Evolutionary conservation across 2,329 filamentous ascomycete species (phyloP).

Genomic region (Penicillium aurantiogriseum): DNA sequence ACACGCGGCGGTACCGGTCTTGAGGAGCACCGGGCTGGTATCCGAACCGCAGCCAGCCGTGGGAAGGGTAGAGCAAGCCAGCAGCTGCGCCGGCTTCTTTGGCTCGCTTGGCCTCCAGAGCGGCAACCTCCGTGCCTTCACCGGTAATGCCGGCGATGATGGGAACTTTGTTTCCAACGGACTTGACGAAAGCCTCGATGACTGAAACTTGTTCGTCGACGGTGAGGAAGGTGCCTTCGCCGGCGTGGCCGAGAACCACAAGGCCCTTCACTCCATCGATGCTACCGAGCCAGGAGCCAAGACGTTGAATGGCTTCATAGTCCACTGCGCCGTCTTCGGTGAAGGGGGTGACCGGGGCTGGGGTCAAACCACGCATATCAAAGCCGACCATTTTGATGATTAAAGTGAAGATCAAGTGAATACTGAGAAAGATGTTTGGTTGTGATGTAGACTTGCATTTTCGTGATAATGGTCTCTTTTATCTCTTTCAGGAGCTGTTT

Average conservation of each 20-base stretch:
- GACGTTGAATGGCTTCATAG: constrained; percentile 53
- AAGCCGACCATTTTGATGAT: constrained; percentile 30
- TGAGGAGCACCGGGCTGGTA: constrained; percentile 55
- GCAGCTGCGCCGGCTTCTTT: constrained; percentile 53
- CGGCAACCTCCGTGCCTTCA: constrained; percentile 54
- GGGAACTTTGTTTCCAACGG: constrained; percentile 51
- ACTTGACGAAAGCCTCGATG: constrained; percentile 55
- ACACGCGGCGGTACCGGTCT: constrained; percentile 52
- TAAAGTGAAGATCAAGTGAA: background rate
- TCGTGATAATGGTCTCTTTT: background rate
- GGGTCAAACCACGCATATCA: constrained; percentile 52
- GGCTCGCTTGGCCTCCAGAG: constrained; percentile 52
- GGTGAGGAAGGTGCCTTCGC: constrained; percentile 56
- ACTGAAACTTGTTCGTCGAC: constrained; percentile 50
- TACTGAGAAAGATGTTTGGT: background rate
- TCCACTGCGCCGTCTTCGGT: constrained; percentile 50
- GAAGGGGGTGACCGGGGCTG: constrained; percentile 55
- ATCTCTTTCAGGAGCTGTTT: background rate
- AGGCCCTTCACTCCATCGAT: constrained; percentile 54
- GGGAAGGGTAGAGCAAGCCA: constrained; percentile 54
- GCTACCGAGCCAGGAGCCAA: constrained; percentile 55
- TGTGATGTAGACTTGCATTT: background rate
- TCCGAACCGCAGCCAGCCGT: constrained; percentile 57
- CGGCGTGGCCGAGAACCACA: constrained; percentile 55
- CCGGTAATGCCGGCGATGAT: constrained; percentile 56